Evolutionary conservation across 257 asterid species (phyloP).

Genomic region (Rauvolfia tetraphylla): DNA sequence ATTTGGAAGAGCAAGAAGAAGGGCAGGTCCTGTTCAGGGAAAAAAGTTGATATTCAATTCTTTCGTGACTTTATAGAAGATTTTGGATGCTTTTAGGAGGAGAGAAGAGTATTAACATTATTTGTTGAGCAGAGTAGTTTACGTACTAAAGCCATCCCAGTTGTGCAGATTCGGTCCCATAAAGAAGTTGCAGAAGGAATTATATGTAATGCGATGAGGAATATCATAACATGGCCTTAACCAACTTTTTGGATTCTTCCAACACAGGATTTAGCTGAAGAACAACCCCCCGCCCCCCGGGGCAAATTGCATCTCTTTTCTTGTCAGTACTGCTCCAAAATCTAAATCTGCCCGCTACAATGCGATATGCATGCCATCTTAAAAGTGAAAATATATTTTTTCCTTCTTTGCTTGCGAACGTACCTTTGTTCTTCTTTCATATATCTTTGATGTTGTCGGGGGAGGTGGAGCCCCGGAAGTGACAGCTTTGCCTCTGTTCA

Average conservation of each 20-base stretch:
- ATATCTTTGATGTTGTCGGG: slow-evolving; percentile 3
- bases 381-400: not conserved
- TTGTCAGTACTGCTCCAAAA: not conserved
- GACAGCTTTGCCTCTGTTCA: not conserved
- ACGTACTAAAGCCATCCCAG: slow-evolving; percentile 1
- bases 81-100: slow-evolving; percentile 29
- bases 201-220: slow-evolving; percentile 25
- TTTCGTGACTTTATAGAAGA: slow-evolving; percentile 30
- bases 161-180: slow-evolving; percentile 45
- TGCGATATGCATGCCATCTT: not conserved
- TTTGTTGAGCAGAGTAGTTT: not conserved
- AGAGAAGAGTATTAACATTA: not conserved
- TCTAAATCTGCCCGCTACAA: not conserved
- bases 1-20: not conserved
- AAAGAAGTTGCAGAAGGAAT: slow-evolving; percentile 41
- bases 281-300: not conserved
- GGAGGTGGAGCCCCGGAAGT: slow-evolving; percentile 3
- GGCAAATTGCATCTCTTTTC: too few relatives aligned
- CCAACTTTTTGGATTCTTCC: slow-evolving; percentile 30
- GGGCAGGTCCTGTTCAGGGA: slow-evolving; percentile 9
- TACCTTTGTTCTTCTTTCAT: not conserved
- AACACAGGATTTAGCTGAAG: too few relatives aligned
- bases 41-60: slow-evolving; percentile 29
- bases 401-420: not conserved
- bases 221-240: slow-evolving; percentile 32